Evolutionary conservation across 2,329 filamentous ascomycete species (phyloP).

Genomic region (Phoma herbarum): DNA sequence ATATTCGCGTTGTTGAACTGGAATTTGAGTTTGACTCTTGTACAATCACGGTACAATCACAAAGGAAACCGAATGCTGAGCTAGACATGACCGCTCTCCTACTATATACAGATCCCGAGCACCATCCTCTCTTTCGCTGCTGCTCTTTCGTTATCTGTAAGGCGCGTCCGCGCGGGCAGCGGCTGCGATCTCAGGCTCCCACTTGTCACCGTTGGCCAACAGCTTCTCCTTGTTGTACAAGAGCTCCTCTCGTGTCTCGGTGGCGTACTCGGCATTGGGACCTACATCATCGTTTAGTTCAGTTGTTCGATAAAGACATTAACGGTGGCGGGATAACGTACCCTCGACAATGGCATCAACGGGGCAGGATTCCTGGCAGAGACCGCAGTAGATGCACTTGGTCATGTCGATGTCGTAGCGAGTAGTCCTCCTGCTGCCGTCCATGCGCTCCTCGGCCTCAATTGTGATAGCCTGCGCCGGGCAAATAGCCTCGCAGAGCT

Average conservation of each 20-base stretch:
- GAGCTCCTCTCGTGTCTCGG: conserved; percentile 86
- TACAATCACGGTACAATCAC: conserved; percentile 28
- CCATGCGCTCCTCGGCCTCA: conserved; percentile 96
- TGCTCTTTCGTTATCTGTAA: conserved; percentile 58
- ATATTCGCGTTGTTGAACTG: conserved; percentile 7
- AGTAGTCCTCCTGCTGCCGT: conserved; percentile 93
- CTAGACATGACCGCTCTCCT: conserved; percentile 28
- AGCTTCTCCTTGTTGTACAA: conserved; percentile 98
- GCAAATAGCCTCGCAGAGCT: conserved; percentile 98
- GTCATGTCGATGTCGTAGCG: conserved; percentile 99
- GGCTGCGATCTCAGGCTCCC: conserved; percentile 96
- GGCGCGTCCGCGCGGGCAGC: conserved; percentile 91
- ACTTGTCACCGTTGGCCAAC: conserved; percentile 75
- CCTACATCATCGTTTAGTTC: conserved; percentile 55
- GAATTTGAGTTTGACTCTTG: conserved; percentile 21
- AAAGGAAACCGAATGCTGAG: conserved; percentile 38
- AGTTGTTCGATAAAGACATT: neutral
- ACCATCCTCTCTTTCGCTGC: conserved; percentile 33
- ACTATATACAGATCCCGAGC: conserved; percentile 46
- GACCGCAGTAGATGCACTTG: conserved; percentile 99
- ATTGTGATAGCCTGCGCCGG: conserved; percentile 98
- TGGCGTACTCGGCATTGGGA: conserved; percentile 78
- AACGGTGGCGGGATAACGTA: conserved; percentile 52
- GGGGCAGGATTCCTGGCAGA: conserved; percentile 98
- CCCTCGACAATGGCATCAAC: conserved; percentile 91